Evolutionary conservation across 2,329 filamentous ascomycete species (phyloP).

Genomic region (Amauroascus niger): DNA sequence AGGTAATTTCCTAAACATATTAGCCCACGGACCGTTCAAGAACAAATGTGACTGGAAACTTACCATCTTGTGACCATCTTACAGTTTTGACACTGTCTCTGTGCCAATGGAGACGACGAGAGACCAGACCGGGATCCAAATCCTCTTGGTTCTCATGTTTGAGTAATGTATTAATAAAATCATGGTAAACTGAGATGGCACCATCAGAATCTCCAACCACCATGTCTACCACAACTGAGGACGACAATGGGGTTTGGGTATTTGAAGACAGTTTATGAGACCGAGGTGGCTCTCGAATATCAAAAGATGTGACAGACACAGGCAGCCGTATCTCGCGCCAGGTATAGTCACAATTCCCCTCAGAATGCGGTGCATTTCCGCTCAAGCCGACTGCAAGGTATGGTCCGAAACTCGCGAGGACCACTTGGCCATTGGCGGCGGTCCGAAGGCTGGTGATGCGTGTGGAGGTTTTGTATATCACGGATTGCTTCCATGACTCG

Average conservation of each 20-base stretch:
- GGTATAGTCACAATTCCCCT: constrained; percentile 29
- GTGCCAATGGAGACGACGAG: constrained; percentile 81
- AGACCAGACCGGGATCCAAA: constrained; percentile 38
- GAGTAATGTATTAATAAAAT: constrained; percentile 53
- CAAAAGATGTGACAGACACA: constrained; percentile 57
- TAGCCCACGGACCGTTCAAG: not conserved
- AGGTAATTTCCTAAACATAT: constrained; percentile 66
- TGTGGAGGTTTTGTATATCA: constrained; percentile 25
- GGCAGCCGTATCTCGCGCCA: constrained; percentile 49
- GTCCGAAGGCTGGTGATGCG: constrained; percentile 26
- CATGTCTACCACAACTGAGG: constrained; percentile 51
- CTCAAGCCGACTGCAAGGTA: constrained; percentile 51
- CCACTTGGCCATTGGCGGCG: constrained; percentile 25
- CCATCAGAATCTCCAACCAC: constrained; percentile 68
- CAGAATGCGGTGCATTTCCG: constrained; percentile 22
- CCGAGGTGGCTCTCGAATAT: constrained; percentile 44
- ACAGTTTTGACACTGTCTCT: constrained; percentile 69
- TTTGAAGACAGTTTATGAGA: constrained; percentile 19
- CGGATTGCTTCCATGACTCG: constrained; percentile 19
- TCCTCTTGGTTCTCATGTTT: constrained; percentile 37
- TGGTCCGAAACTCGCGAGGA: constrained; percentile 34
- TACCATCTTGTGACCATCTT: constrained; percentile 89
- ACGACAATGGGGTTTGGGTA: not conserved
- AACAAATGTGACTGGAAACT: constrained; percentile 20
- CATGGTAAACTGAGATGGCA: constrained; percentile 69